phyloP scores from a whole-genome alignment of 1,284 basidiomycete species.

The Irpex sp. region DNA sequence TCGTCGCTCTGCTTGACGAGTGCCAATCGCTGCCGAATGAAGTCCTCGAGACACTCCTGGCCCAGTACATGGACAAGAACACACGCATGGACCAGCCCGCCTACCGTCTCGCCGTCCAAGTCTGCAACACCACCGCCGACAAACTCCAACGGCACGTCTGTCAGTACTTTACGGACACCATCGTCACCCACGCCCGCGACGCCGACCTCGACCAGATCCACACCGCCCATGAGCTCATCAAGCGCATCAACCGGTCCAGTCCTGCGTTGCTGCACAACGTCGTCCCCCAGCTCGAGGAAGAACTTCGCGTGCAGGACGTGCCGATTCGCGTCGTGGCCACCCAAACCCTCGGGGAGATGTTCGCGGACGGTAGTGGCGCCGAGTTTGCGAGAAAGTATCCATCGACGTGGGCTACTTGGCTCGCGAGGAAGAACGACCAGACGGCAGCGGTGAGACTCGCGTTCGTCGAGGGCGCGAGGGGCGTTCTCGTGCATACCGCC shows the following conservation, averaged over 20 bases:
- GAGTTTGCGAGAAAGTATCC: slow-evolving; percentile 83
- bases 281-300: slow-evolving; percentile 91
- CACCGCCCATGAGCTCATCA: slow-evolving; percentile 82
- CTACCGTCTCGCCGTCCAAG: slow-evolving; percentile 82
- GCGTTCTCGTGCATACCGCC: slow-evolving; percentile 49
- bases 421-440: slow-evolving; percentile 80
- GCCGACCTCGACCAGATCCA: slow-evolving; percentile 67
- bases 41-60: slow-evolving; percentile 80
- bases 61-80: slow-evolving; percentile 82
- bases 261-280: slow-evolving; percentile 86
- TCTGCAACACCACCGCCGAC: slow-evolving; percentile 83
- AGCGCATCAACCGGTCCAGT: slow-evolving; percentile 78
- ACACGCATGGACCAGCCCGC: slow-evolving; percentile 74
- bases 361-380: slow-evolving; percentile 68
- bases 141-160: slow-evolving; percentile 89
- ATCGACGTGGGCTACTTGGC: slow-evolving; percentile 84
- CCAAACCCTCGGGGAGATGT: slow-evolving; percentile 87
- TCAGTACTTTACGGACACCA: slow-evolving; percentile 88
- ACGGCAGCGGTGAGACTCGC: slow-evolving; percentile 67
- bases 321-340: slow-evolving; percentile 73
- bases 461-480: slow-evolving; percentile 73
- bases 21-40: slow-evolving; percentile 69
- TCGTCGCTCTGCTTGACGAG: slow-evolving; percentile 90
- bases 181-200: slow-evolving; percentile 58
- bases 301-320: slow-evolving; percentile 77